A percentile compares a stretch with the other conserved stretches of the same genome.
These are phyloP conservation scores for Solanum dulcamara DNA, from an alignment of 257 asterid species.

Conservation along the genomic window DNA sequence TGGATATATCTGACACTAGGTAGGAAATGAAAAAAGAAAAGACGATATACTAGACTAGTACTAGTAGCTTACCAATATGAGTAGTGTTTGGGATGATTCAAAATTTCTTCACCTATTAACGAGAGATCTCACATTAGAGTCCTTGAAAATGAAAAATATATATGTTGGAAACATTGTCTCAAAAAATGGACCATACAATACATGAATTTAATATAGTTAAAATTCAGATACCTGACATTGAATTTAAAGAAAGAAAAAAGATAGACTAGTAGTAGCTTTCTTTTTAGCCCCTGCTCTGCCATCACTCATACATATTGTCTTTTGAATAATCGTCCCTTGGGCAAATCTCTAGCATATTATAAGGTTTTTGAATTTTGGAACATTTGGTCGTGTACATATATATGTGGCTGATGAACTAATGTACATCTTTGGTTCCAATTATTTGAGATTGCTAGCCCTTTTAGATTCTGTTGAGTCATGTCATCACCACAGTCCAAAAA, in stretches of 20 bases:
- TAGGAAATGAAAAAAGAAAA: background rate
- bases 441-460: background rate
- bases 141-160: background rate
- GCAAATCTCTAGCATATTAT: background rate
- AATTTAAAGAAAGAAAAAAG: background rate
- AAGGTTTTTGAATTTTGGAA: background rate
- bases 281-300: background rate
- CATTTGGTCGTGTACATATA: background rate
- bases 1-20: background rate
- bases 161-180: background rate
- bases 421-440: background rate
- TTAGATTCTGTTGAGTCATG: background rate
- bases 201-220: fast-evolving
- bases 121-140: background rate
- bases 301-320: background rate
- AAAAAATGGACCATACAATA: background rate
- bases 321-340: background rate
- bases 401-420: background rate
- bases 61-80: background rate
- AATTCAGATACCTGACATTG: fast-evolving
- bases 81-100: background rate
- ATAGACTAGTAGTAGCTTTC: background rate
- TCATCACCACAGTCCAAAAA: background rate
- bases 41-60: background rate
- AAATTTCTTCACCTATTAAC: background rate